Conservation (phyloP, 352 stramenopile species). For the Globisporangium sylvaticum region DNA sequence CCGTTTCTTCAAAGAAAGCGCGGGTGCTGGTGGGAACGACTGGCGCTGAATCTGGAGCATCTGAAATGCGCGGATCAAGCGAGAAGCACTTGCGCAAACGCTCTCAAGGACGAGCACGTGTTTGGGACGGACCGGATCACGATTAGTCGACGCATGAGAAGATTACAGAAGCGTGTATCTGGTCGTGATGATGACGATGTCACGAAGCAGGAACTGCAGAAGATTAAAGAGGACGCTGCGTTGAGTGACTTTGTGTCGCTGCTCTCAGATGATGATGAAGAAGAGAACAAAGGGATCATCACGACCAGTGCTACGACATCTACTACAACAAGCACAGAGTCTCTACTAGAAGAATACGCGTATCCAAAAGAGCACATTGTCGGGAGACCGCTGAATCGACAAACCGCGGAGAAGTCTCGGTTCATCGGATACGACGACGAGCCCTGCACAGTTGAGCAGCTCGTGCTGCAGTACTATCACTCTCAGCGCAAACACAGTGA, state of each 20-base stretch:
- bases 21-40: constrained; percentile 68
- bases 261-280: constrained; percentile 15
- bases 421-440: constrained; percentile 88
- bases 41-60: constrained; percentile 74
- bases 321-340: not conserved
- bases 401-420: constrained; percentile 72
- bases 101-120: constrained; percentile 52
- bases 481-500: constrained; percentile 20
- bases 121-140: constrained; percentile 50
- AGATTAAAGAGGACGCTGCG: not conserved
- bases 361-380: constrained; percentile 55
- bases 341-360: constrained; percentile 20
- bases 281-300: not conserved
- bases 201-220: not conserved
- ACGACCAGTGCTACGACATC: not conserved
- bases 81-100: constrained; percentile 39
- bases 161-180: constrained; percentile 29
- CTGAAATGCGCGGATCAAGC: constrained; percentile 60
- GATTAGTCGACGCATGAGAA: constrained; percentile 42
- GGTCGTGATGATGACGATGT: not conserved
- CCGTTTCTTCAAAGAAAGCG: constrained; percentile 61
- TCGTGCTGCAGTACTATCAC: constrained; percentile 78
- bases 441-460: constrained; percentile 77
- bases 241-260: constrained; percentile 15
- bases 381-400: constrained; percentile 67